phyloP scores from a whole-genome alignment of 73 alveolate genomes.

The Symbiodinium natans region DNA sequence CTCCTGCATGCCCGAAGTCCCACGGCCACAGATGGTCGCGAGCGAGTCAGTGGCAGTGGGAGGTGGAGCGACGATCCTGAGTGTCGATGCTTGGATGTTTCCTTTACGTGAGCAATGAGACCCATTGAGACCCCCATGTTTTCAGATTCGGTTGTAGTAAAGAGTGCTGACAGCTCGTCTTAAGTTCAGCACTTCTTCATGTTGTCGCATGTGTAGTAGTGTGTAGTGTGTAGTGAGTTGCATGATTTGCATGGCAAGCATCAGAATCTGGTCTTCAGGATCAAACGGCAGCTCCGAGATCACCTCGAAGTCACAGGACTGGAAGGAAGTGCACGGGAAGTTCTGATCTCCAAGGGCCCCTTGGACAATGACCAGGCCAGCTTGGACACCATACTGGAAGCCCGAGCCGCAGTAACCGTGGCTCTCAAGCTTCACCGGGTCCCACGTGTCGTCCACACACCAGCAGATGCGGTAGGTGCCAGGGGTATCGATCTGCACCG shows the following conservation, averaged over 20 bases:
- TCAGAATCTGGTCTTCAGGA: not conserved
- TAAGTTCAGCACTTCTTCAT: no score
- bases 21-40: constrained; percentile 80
- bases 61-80: constrained; percentile 80
- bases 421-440: constrained; percentile 49
- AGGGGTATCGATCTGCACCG: constrained; percentile 87
- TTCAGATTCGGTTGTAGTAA: no score
- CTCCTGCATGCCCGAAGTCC: constrained; percentile 85
- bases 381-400: constrained; percentile 50
- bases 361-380: constrained; percentile 63
- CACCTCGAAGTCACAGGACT: constrained; percentile 42
- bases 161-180: no score
- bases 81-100: not conserved
- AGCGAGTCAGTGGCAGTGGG: constrained; percentile 57
- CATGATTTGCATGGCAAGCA: not conserved
- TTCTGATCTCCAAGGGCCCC: constrained; percentile 39
- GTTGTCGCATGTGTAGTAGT: no score
- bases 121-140: no score
- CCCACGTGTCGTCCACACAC: constrained; percentile 11
- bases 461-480: constrained; percentile 88
- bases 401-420: constrained; percentile 82
- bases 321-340: constrained; percentile 36
- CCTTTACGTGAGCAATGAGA: no score
- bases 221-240: no score
- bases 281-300: constrained; percentile 63